Conservation (phyloP, 768 basidiomycete species). For the Tulasnella sp. region DNA sequence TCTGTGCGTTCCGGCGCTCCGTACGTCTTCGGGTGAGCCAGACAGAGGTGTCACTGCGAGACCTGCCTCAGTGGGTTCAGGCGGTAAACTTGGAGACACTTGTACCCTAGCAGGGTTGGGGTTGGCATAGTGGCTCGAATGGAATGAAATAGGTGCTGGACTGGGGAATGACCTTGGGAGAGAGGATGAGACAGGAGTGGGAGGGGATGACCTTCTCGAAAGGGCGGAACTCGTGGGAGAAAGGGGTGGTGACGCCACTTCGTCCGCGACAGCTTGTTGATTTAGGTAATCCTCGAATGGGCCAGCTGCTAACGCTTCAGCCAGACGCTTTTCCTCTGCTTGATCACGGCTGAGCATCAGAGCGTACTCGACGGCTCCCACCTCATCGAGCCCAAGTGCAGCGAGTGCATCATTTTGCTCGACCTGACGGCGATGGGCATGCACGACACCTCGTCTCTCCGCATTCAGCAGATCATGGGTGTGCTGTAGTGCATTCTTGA, state of each 20-base stretch:
- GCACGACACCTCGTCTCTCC: slow-evolving; percentile 45
- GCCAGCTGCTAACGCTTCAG: slow-evolving; percentile 7
- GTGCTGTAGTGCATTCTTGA: slow-evolving; percentile 61
- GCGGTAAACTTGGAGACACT: slow-evolving; percentile 49
- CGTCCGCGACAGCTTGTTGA: slow-evolving; percentile 21
- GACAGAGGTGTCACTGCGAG: slow-evolving; percentile 37
- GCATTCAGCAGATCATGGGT: slow-evolving; percentile 52
- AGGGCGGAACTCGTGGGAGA: slow-evolving; percentile 35
- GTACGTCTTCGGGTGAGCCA: slow-evolving; percentile 28
- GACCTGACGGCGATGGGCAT: slow-evolving; percentile 47
- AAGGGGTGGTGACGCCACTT: slow-evolving; percentile 30
- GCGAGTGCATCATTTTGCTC: slow-evolving; percentile 59
- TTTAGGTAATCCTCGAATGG: slow-evolving; percentile 18
- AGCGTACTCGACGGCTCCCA: slow-evolving; percentile 72
- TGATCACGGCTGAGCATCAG: slow-evolving; percentile 85
- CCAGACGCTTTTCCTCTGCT: slow-evolving; percentile 41
- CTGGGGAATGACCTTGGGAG: slow-evolving; percentile 6
- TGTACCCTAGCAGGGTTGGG: slow-evolving; percentile 49
- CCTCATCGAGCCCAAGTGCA: slow-evolving; percentile 66
- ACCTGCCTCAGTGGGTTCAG: slow-evolving; percentile 58
- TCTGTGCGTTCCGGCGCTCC: not conserved
- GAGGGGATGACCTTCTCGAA: slow-evolving; percentile 38
- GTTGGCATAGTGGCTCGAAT: slow-evolving; percentile 13
- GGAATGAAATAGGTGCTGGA: slow-evolving; percentile 31
- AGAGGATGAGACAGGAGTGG: slow-evolving; percentile 27